Base-by-base conservation (phyloP, 2,329 filamentous ascomycete genomes). In the Lachnellula arida region DNA sequence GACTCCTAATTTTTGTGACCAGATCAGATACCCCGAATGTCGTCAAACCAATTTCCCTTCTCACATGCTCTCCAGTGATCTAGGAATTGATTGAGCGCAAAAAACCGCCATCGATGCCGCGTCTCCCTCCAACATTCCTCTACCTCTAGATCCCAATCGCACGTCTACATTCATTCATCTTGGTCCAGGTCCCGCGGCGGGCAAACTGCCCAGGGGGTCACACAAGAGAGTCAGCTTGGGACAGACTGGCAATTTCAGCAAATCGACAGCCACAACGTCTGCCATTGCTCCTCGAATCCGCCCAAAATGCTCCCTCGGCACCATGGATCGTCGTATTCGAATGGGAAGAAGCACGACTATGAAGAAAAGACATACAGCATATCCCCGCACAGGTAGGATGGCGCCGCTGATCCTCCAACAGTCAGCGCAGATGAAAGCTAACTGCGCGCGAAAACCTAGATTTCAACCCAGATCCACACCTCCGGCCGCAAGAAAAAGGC, bases 391-490 rank as follows among this genome's bases (percentile, higher is more conserved):
- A 89, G 90, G 88, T 96, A 82, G 68, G 80, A 69, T 15, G 55
- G 52, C 17, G 23, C 37, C 54, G 43, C 46, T 35, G 28, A 6
- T 32, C 44, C 49, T 51, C 43, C 11, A 65, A 63, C 63, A 64
- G 51, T 57, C 61, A 58, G 42, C 43, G 22, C 46, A 53, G 28
- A 53, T 25, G 47, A n/a, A 28, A 46, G 55, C 53, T 14, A 39
- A 42, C 28, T 46, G 56, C 56, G 23, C 43, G 54, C 35, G 32
- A n/a, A 15, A 19, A 22, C 46, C 46, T 68, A 94, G 89, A 76
- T 97, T 95, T 67, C 89, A 94, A 73, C 90, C 92, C 58, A 87
- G 91, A 71, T 82, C 88, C 65, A 82, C 90, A 67, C 85, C 87
- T 51, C 78, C 82, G 40, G 82, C 88, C 37, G 76, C 87, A 59